These are phyloP conservation scores for Tetracladium marchalianum DNA, from an alignment of 495 filamentous ascomycete genomes.

Conservation along the genomic window DNA sequence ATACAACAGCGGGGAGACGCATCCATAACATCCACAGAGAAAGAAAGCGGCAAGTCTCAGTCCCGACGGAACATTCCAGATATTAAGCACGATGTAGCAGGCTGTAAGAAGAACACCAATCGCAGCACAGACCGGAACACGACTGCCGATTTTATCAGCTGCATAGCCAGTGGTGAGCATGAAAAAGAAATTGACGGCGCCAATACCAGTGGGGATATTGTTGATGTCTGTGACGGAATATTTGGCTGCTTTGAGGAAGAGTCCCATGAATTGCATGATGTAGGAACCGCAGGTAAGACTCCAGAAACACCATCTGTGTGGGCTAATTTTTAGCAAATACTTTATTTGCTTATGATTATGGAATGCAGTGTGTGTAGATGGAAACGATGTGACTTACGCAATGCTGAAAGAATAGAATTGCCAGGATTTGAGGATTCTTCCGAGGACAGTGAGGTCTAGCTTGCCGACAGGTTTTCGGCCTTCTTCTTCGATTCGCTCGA, in stretches of 20 bases:
- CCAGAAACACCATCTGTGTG: no score
- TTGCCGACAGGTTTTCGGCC: conserved; percentile 20
- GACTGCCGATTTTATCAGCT: no score
- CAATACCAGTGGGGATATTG: conserved; percentile 35
- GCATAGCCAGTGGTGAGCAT: no score
- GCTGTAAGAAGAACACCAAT: conserved; percentile 32
- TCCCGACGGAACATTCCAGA: conserved; percentile 27
- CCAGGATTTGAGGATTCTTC: conserved; percentile 28
- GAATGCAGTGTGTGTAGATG: no score
- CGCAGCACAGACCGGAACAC: conserved; percentile 35
- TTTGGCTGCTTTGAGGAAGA: conserved; percentile 25
- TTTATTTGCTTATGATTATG: neutral
- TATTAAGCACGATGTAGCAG: conserved; percentile 31
- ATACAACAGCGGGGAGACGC: conserved; percentile 40
- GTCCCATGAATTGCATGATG: conserved; percentile 32
- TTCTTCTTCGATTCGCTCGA: conserved; percentile 24
- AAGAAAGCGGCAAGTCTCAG: conserved; percentile 39
- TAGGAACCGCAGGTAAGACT: conserved; percentile 31
- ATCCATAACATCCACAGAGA: conserved; percentile 38
- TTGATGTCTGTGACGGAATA: conserved; percentile 35
- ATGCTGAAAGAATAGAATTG: conserved; percentile 38
- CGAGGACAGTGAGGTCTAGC: conserved; percentile 26
- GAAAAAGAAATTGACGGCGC: conserved; percentile 25
- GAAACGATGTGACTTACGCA: conserved; percentile 31
- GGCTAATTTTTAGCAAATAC: conserved; percentile 4